A percentile compares a stretch with the other conserved stretches of the same genome.
Conservation (phyloP, 768 basidiomycete species). For the Pisolithus albus region DNA sequence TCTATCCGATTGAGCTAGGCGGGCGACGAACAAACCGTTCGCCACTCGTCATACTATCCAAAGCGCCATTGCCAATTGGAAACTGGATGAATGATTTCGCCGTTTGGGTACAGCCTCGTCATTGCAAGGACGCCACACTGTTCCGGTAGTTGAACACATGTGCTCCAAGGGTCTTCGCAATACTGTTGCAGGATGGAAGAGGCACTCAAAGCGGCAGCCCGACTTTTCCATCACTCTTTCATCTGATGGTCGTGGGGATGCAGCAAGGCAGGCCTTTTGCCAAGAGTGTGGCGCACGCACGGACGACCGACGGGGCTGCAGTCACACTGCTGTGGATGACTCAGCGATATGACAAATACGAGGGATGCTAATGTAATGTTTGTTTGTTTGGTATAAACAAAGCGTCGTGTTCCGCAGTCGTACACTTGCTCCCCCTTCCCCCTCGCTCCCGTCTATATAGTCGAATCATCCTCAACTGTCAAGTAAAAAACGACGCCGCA, state of each 20-base stretch:
- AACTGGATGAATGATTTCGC: not conserved
- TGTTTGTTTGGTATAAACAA: constrained; percentile 3
- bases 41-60: too few species aligned
- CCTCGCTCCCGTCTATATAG: not conserved
- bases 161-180: too few species aligned
- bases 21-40: constrained; percentile 25
- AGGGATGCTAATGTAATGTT: too few species aligned
- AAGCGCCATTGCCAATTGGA: too few species aligned
- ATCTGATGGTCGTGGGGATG: not conserved
- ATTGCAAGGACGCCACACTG: too few species aligned
- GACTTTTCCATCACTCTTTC: not conserved
- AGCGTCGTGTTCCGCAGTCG: constrained; percentile 31
- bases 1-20: constrained; percentile 66
- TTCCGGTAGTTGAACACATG: too few species aligned
- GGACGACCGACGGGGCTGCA: not conserved
- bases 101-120: too few species aligned
- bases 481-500: not conserved
- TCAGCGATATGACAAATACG: constrained; percentile 17
- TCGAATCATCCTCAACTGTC: too few species aligned
- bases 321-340: too few species aligned
- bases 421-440: not conserved
- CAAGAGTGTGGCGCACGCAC: not conserved
- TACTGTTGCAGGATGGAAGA: not conserved
- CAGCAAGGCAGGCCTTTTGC: not conserved
- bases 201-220: not conserved